Base-by-base conservation (phyloP, 108 stramenopile species). In the Licmophora abbreviata region DNA sequence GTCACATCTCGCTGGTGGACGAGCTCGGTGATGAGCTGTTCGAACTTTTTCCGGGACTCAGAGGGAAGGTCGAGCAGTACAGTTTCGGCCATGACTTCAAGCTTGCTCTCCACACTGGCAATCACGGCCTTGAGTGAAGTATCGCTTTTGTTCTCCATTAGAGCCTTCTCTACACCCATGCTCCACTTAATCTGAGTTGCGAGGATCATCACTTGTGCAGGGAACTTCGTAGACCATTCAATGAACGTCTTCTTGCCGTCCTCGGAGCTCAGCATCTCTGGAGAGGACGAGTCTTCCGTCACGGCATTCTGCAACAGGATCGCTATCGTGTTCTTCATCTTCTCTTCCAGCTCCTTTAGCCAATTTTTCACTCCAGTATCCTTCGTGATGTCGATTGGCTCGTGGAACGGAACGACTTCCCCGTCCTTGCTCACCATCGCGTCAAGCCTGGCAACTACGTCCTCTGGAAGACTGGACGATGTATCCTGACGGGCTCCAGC, bases 1-100 rank as follows among this genome's bases (percentile, higher is more conserved):
- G 90, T 83, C n/a, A 95, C 93, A 62, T 99, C 95, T 7, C 96
- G 79, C 58, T 99, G 95, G 58, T 95, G 96, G 11, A 96, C 96
- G 14, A 97, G 72, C 58, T 99, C 98, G 25, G 96, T 97, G 58
- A 99, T 97, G 43, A 97, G 76, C 64, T 97, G 97, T 60, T 97
- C 98, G 58, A 82, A 96, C 61, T 97, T 99, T 66, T 94, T 93
- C 29, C 96, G 66, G 18, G 74, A 73, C 25, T 93, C 89, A 6
- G 85, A 56, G 2, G 82, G 85, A 2, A 96, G 65, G 41, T 96
- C 92, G 17, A 64, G 51, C 14, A 97, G 68, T 17, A 97, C 96
- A 22, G 86, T 85, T 59, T 90, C 75, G 12, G 93, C 94, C 87
- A 97, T 93, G 5, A 90, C 63, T 54, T 81, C 76, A 10, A 99